phyloP scores from a whole-genome alignment of 805 yeast species.

The Wickerhamomyces hampshirensis region DNA sequence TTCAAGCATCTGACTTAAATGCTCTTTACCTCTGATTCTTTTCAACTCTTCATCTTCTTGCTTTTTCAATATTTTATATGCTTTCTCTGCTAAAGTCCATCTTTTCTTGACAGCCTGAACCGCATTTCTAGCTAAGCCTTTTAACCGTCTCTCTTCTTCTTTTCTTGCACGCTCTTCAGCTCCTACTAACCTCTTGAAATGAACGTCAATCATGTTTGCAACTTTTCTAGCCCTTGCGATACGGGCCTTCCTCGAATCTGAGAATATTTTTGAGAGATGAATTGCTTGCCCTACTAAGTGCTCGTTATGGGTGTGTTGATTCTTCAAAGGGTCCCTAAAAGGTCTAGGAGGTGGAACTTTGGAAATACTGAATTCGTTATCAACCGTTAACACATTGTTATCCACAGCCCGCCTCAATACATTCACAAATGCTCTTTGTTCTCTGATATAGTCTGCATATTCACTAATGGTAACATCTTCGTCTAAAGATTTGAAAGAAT shows the following conservation, averaged over 20 bases:
- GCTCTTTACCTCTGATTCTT: slow-evolving; percentile 78
- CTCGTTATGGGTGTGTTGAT: slow-evolving; percentile 56
- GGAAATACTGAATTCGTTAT: slow-evolving; percentile 33
- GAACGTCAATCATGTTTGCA: slow-evolving; percentile 77
- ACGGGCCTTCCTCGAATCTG: slow-evolving; percentile 58
- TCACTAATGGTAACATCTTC: slow-evolving; percentile 62
- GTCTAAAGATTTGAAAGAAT: slow-evolving; percentile 54
- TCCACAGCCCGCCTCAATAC: slow-evolving; percentile 44
- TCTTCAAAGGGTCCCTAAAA: slow-evolving; percentile 42
- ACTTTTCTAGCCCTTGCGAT: slow-evolving; percentile 66
- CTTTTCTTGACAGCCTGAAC: slow-evolving; percentile 82
- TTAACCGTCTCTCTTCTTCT: slow-evolving; percentile 67
- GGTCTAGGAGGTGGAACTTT: slow-evolving; percentile 40
- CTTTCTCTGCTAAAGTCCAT: slow-evolving; percentile 88
- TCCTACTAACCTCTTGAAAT: slow-evolving; percentile 81
- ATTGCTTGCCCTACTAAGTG: slow-evolving; percentile 73
- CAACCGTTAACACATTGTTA: slow-evolving; percentile 39
- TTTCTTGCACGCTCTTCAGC: slow-evolving; percentile 79
- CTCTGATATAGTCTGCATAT: slow-evolving; percentile 48
- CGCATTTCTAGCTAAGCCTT: slow-evolving; percentile 71
- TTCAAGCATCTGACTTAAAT: slow-evolving; percentile 80
- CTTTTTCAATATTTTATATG: slow-evolving; percentile 65
- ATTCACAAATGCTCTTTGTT: slow-evolving; percentile 42
- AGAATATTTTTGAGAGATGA: slow-evolving; percentile 62
- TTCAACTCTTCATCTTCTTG: slow-evolving; percentile 77